phyloP scores from a whole-genome alignment of 176 grass and related monocot species.

The Phoenix dactylifera region DNA sequence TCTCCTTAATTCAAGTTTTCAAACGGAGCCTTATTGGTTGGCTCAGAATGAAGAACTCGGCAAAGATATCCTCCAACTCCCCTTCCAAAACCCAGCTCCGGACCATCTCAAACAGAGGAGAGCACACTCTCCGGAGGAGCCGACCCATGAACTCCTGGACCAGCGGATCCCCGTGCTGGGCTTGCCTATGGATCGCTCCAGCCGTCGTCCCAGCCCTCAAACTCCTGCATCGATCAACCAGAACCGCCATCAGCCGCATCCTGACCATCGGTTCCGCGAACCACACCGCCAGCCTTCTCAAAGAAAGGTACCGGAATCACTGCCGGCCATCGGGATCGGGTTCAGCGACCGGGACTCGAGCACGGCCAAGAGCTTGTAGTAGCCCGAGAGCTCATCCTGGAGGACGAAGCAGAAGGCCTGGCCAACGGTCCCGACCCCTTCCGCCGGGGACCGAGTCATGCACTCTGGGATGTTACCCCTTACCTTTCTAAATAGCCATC shows the following conservation, averaged over 20 bases:
- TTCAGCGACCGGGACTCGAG: slow-evolving; percentile 70
- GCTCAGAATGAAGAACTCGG: slow-evolving; percentile 78
- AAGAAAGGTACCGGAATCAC: slow-evolving; percentile 72
- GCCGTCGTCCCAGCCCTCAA: slow-evolving; percentile 71
- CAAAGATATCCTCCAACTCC: slow-evolving; percentile 75
- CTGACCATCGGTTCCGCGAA: slow-evolving; percentile 64
- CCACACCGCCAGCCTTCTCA: slow-evolving; percentile 76
- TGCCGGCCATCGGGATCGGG: slow-evolving; percentile 57
- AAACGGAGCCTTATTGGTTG: slow-evolving; percentile 15
- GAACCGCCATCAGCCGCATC: slow-evolving; percentile 83
- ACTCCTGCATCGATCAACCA: slow-evolving; percentile 50
- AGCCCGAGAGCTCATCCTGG: slow-evolving; percentile 72
- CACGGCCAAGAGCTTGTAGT: slow-evolving; percentile 70
- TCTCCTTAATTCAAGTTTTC: too few relatives aligned
- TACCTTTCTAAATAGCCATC: slow-evolving; percentile 79
- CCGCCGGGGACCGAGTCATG: slow-evolving; percentile 31
- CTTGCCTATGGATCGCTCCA: slow-evolving; percentile 60
- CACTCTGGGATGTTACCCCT: slow-evolving; percentile 61
- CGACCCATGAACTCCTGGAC: slow-evolving; percentile 80
- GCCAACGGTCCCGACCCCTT: slow-evolving; percentile 63
- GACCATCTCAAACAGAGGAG: slow-evolving; percentile 95
- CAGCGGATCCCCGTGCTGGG: slow-evolving; percentile 81
- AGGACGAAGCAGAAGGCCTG: slow-evolving; percentile 84
- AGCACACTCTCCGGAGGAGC: slow-evolving; percentile 68
- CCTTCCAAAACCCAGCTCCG: slow-evolving; percentile 77